phyloP scores from a whole-genome alignment of 306 rosid genomes.

The Begonia masoniana region DNA sequence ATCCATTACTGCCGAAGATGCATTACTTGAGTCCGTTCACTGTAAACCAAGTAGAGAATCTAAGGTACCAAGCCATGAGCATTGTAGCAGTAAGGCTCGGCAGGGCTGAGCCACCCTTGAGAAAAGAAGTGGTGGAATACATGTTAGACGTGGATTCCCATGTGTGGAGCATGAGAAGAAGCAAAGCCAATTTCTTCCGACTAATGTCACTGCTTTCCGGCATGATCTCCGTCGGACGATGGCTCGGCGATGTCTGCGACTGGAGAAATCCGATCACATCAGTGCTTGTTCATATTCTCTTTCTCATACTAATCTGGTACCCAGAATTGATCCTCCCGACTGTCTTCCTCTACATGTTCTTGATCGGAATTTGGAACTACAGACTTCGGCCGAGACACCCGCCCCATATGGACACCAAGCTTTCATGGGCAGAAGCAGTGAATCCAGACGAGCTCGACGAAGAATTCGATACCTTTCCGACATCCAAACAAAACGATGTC shows the following conservation, averaged over 20 bases:
- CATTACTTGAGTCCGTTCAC: not conserved
- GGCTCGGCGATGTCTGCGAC: not conserved
- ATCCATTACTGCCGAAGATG: not conserved
- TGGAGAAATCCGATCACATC: not conserved
- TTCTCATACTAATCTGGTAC: not conserved
- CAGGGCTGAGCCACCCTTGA: not conserved
- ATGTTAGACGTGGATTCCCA: not conserved
- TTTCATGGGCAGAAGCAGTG: not conserved
- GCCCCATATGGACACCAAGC: not conserved
- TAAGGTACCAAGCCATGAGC: not conserved
- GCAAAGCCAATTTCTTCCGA: conserved; percentile 1
- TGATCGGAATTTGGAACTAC: not conserved
- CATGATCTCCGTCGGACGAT: not conserved
- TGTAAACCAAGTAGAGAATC: not conserved
- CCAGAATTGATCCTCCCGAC: not conserved
- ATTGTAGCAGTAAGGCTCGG: not conserved
- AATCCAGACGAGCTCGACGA: not conserved
- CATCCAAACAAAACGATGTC: not conserved
- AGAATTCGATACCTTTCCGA: not conserved
- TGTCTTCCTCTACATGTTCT: not conserved
- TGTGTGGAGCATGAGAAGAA: not conserved
- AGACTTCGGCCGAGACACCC: not conserved
- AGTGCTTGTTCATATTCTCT: not conserved
- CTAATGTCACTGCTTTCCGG: not conserved
- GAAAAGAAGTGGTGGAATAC: not conserved